Evolutionary conservation across 179 eudicot species (phyloP), one percentile per base, ranked within the genome.

Genomic region (Sideroxylon spinosum): DNA sequence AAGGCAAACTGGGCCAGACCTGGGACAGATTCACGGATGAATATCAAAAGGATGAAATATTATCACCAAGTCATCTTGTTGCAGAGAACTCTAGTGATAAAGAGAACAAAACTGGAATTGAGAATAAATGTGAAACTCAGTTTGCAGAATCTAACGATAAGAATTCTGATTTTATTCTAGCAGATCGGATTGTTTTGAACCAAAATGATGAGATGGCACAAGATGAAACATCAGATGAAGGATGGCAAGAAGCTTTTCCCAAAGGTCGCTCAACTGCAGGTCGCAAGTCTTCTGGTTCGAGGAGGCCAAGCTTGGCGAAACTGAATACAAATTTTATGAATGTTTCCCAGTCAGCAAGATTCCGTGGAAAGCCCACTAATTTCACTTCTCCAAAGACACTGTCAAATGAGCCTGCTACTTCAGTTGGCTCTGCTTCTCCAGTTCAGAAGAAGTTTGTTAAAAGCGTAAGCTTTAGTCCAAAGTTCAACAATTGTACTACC

Each of bases 211-310:
- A 86, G 64, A 65, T 78, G 46, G 81, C 78, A 68, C 81, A 61
- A 74, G 93, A 87, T 75, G 94, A 90, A 55, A 79, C 73, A 68
- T 90, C 95, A 9, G 97, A 89, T 32, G 98, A 95, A 89, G 98
- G 98, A 76, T 95, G 98, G 98, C 97, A 90, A 87, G 98, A 95
- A 87, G 98, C 98, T 84, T 78, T 88, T 59, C 90, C 94, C 1
- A 95, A 93, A 87, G 84, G 91, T 65, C 95, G 98, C 50, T 87
- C 97, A 44, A 81, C 81, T 17, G 75, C 80, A 81, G 89, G 84
- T 6, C 92, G 91, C 29, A 95, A 93, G 87, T 62, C 88, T 81
- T 86, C 93, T 79, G 75, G 83, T 78, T 88, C 91, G n/a, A 84
- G 89, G 75, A 89, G 85, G 70, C 97, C 97, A 0, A 91, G 85